A percentile compares a stretch with the other conserved stretches of the same genome.
Evolutionary conservation across 2,329 filamentous ascomycete genomes (phyloP).

Genomic region (Penicillium brasilianum): DNA sequence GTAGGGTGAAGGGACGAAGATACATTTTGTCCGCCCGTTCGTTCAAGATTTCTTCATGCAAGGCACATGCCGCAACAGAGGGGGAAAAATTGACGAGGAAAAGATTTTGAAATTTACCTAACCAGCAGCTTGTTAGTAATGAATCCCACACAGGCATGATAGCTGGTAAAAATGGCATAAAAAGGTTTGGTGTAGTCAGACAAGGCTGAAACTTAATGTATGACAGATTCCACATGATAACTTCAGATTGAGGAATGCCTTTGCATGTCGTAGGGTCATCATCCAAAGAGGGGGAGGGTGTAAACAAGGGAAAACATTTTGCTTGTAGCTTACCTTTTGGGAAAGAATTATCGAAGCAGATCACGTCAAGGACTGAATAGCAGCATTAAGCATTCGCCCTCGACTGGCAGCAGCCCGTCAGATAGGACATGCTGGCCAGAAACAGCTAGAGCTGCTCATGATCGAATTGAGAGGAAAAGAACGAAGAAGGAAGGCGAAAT

Average conservation of each 20-base stretch:
- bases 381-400: conserved; percentile 15
- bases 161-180: conserved; percentile 23
- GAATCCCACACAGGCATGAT: conserved; percentile 24
- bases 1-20: conserved; percentile 56
- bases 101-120: conserved; percentile 39
- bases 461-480: conserved; percentile 7
- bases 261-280: conserved; percentile 68
- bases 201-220: conserved; percentile 71
- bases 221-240: conserved; percentile 67
- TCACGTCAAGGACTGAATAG: conserved; percentile 8
- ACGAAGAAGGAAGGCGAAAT: conserved; percentile 3
- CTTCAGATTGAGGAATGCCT: conserved; percentile 73
- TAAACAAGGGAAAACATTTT: conserved; percentile 11
- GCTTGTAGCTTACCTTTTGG: conserved; percentile 51
- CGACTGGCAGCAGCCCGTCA: neutral
- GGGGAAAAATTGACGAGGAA: conserved; percentile 20
- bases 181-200: conserved; percentile 55
- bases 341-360: conserved; percentile 14
- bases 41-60: conserved; percentile 68
- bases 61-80: conserved; percentile 28
- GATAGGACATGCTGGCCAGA: neutral
- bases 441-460: neutral
- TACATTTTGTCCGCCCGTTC: conserved; percentile 71
- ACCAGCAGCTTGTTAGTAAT: conserved; percentile 37
- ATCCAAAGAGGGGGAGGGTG: conserved; percentile 46